phyloP scores from a whole-genome alignment of 371 early-diverging fungal species.

The Lichtheimia ramosa region DNA sequence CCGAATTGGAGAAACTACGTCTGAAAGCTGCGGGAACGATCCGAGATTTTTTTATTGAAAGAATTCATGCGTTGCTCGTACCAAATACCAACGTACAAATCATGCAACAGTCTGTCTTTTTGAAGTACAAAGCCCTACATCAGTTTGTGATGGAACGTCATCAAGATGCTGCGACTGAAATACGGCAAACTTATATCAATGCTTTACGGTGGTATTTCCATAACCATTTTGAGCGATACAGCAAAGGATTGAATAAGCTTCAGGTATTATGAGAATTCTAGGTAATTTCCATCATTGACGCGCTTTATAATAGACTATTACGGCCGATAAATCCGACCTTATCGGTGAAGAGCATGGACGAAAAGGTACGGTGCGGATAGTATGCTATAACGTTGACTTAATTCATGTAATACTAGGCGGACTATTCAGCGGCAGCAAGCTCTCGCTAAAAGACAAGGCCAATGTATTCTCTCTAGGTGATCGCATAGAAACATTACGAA shows the following conservation, averaged over 20 bases:
- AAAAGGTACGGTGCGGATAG: slow-evolving; percentile 36
- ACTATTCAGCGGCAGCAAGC: slow-evolving; percentile 59
- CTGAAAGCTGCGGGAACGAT: slow-evolving; percentile 81
- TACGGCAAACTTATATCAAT: slow-evolving; percentile 81
- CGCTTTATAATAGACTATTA: slow-evolving; percentile 45
- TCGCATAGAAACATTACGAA: slow-evolving; percentile 66
- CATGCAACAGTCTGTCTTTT: slow-evolving; percentile 83
- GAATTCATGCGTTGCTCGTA: slow-evolving; percentile 79
- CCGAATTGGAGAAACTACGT: slow-evolving; percentile 85
- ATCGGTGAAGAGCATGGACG: slow-evolving; percentile 80
- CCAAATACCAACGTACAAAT: slow-evolving; percentile 91
- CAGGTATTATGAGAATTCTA: slow-evolving; percentile 50
- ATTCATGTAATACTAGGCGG: slow-evolving; percentile 26
- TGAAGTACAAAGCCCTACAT: slow-evolving; percentile 87
- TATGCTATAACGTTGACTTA: neutral
- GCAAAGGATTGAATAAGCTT: slow-evolving; percentile 68
- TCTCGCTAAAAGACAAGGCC: slow-evolving; percentile 66
- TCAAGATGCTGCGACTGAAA: slow-evolving; percentile 85
- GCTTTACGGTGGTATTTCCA: slow-evolving; percentile 83
- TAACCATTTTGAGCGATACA: slow-evolving; percentile 87
- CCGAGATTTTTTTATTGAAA: slow-evolving; percentile 81
- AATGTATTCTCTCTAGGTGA: slow-evolving; percentile 78
- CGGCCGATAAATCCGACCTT: slow-evolving; percentile 81
- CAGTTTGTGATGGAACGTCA: slow-evolving; percentile 87
- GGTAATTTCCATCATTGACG: neutral